Evolutionary conservation across 768 basidiomycete species (phyloP), one percentile per base, ranked within the genome.

Genomic region (Tricholomella constricta): DNA sequence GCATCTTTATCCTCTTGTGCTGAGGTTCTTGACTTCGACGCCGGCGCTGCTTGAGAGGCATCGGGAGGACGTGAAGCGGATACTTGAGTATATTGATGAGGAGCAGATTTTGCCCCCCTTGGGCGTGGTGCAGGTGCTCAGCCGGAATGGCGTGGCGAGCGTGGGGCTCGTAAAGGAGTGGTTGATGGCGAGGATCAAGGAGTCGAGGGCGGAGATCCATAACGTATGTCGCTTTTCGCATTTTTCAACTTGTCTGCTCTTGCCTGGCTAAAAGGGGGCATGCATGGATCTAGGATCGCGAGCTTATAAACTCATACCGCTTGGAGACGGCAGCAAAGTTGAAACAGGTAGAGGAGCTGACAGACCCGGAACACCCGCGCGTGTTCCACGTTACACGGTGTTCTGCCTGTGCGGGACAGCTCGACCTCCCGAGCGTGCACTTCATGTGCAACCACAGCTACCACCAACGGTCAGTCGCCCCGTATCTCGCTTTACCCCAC

Each of bases 381-480:
- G 89, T 98, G 19, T 97, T 98, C 77, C 94, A 98, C 65, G 91
- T 96, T 55, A 95, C 94, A 7, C 79, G 94, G 36, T 98, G 97
- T 69, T 88, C 95, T 19, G 81, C 86, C 4, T 98, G 97, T 68
- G 81, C 86, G 14, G 91, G 88, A 1, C 91, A 90, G 61, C 82
- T 98, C 54, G 95, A 98, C 66, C 81, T 98, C 9, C 96, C 97
- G 0, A 89, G 84, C 58, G 79, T 98, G 6, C 95, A 98, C 69
- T 98, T 98, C 65, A 97, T 98, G 96, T 99, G 96, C 70, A 86
- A 88, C 62, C 97, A 98, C 66, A 94, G 91, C 55, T 98, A 92
- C 73, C 97, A 99, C 67, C 93, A 96, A 66, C 79, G 94, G 92
- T 91, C 71, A 65, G 70, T 52, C 2, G 17, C n/a, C n/a, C n/a